Evolutionary conservation across 768 basidiomycete species (phyloP).

Genomic region (Suillus weaverae): DNA sequence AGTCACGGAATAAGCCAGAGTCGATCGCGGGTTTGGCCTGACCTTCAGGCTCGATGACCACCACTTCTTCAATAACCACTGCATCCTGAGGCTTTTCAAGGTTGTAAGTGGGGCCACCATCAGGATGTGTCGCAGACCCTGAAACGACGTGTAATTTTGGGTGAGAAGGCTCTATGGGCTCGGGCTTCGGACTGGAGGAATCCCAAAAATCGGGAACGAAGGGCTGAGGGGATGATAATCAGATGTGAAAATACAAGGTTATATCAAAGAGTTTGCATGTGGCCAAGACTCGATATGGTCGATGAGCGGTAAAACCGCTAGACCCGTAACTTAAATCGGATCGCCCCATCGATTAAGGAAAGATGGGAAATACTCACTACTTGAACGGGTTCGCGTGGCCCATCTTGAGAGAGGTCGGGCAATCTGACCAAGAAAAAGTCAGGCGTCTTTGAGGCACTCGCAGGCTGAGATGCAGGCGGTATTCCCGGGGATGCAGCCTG

Average conservation of each 20-base stretch:
- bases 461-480: constrained; percentile 35
- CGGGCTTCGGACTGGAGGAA: constrained; percentile 42
- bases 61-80: constrained; percentile 1
- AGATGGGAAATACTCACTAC: constrained; percentile 46
- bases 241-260: constrained; percentile 10
- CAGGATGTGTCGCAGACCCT: constrained; percentile 45
- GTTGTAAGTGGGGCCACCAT: constrained; percentile 48
- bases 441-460: constrained; percentile 19
- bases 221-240: constrained; percentile 42
- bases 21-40: constrained; percentile 17
- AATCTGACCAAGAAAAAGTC: constrained; percentile 51
- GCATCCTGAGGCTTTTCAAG: constrained; percentile 29
- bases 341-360: constrained; percentile 7
- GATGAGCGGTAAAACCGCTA: background rate
- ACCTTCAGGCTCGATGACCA: constrained; percentile 1
- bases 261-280: constrained; percentile 12
- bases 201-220: constrained; percentile 60
- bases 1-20: constrained; percentile 31
- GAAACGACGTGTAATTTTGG: constrained; percentile 56
- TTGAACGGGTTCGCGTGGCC: constrained; percentile 47
- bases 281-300: constrained; percentile 11
- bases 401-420: constrained; percentile 53
- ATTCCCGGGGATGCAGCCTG: constrained; percentile 42
- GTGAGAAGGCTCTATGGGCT: constrained; percentile 20
- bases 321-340: background rate